A percentile compares a stretch with the other conserved stretches of the same genome.
Evolutionary conservation across 2,329 filamentous ascomycete species (phyloP).

Genomic region (Blastomyces percursus): DNA sequence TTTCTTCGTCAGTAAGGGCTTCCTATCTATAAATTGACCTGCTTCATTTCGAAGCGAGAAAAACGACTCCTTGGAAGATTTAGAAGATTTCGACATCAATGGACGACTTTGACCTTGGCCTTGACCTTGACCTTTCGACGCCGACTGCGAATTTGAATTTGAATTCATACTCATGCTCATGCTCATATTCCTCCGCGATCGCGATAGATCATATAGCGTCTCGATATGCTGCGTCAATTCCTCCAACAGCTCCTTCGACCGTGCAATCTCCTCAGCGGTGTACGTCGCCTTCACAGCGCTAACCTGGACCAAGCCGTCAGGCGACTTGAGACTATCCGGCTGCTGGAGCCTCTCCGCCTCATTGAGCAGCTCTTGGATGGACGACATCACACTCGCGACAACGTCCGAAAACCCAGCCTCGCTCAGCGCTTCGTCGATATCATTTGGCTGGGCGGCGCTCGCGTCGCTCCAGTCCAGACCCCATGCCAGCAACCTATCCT

Average conservation of each 20-base stretch:
- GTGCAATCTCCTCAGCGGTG: conserved; percentile 42
- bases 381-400: conserved; percentile 53
- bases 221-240: conserved; percentile 54
- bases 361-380: conserved; percentile 52
- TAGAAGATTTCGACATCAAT: conserved; percentile 22
- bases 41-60: conserved; percentile 12
- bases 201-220: conserved; percentile 53
- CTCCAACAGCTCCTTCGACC: conserved; percentile 48
- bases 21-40: background rate
- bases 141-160: conserved; percentile 15
- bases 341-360: conserved; percentile 50
- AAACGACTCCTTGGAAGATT: conserved; percentile 17
- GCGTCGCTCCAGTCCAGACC: conserved; percentile 56
- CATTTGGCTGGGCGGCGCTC: conserved; percentile 43
- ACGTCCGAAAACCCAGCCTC: conserved; percentile 53
- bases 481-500: conserved; percentile 54
- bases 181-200: conserved; percentile 41
- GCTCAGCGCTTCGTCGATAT: conserved; percentile 53
- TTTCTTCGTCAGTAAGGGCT: conserved; percentile 5
- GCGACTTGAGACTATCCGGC: conserved; percentile 27
- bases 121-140: conserved; percentile 10
- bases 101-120: conserved; percentile 18
- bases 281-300: conserved; percentile 34
- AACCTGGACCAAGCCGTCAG: conserved; percentile 28
- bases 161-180: conserved; percentile 28